phyloP scores from a whole-genome alignment of 2,329 filamentous ascomycete species.

The Calcarisporium arbuscula region DNA sequence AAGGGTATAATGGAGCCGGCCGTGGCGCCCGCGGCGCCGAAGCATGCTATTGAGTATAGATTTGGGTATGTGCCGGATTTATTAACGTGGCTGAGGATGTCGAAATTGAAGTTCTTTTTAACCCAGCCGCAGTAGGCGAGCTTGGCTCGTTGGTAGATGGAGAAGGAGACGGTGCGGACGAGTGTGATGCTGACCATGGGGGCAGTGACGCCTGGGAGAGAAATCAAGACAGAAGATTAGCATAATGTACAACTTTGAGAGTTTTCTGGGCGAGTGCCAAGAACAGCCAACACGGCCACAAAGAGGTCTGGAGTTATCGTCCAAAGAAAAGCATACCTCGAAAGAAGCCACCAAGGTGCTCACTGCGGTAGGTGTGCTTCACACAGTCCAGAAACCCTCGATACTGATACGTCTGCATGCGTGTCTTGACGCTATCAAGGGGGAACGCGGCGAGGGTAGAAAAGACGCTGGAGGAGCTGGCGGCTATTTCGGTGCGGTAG shows the following conservation, averaged over 20 bases:
- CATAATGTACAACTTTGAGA: too few relatives aligned
- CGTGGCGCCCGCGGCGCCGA: conserved; percentile 70
- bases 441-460: conserved; percentile 79
- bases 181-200: conserved; percentile 75
- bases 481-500: conserved; percentile 76
- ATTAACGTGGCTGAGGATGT: conserved; percentile 68
- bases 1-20: conserved; percentile 75
- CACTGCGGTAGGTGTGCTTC: conserved; percentile 65
- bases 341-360: conserved; percentile 73
- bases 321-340: conserved; percentile 48
- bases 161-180: conserved; percentile 72
- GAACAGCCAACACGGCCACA: too few relatives aligned
- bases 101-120: conserved; percentile 57
- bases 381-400: conserved; percentile 69
- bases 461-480: conserved; percentile 68
- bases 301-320: conserved; percentile 6
- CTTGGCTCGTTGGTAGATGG: conserved; percentile 73
- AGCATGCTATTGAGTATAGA: conserved; percentile 66
- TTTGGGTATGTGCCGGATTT: conserved; percentile 65
- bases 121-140: conserved; percentile 67
- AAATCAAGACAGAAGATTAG: background rate
- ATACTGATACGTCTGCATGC: conserved; percentile 83
- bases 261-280: too few relatives aligned
- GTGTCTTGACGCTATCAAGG: conserved; percentile 82
- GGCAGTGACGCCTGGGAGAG: conserved; percentile 58